Evolutionary conservation across 306 rosid genomes (phyloP).

Genomic region (Rosa persica): DNA sequence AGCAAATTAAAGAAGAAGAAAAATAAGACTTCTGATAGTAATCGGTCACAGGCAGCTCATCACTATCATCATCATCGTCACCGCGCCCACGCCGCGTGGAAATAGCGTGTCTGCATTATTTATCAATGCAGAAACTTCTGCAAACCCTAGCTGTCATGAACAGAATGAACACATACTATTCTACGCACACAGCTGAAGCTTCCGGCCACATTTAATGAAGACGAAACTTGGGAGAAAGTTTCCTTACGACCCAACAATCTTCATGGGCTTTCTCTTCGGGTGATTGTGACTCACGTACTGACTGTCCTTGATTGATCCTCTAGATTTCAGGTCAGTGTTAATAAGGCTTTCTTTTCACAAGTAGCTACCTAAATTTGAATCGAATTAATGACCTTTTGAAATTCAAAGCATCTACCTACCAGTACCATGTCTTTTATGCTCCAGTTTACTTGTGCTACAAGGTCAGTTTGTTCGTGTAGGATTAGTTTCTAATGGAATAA

Average conservation of each 20-base stretch:
- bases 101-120: background rate
- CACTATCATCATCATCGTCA: background rate
- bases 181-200: background rate
- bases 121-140: constrained; percentile 3
- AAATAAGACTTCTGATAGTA: background rate
- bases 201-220: background rate
- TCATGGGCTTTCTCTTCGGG: background rate
- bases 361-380: background rate
- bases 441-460: background rate
- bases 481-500: background rate
- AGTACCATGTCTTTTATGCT: background rate
- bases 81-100: constrained; percentile 8
- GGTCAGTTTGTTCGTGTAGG: background rate
- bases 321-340: background rate
- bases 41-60: background rate
- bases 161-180: background rate
- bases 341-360: background rate
- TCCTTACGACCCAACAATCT: background rate
- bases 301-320: background rate
- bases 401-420: background rate
- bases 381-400: background rate
- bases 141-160: constrained; percentile 9
- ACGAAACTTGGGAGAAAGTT: background rate
- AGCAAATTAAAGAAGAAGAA: background rate
- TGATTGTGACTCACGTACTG: background rate